Percentiles rank a stretch among this genome's conserved stretches.
These are phyloP conservation scores for Collybia nuda DNA, from an alignment of 768 basidiomycete genomes.

Conservation along the genomic window DNA sequence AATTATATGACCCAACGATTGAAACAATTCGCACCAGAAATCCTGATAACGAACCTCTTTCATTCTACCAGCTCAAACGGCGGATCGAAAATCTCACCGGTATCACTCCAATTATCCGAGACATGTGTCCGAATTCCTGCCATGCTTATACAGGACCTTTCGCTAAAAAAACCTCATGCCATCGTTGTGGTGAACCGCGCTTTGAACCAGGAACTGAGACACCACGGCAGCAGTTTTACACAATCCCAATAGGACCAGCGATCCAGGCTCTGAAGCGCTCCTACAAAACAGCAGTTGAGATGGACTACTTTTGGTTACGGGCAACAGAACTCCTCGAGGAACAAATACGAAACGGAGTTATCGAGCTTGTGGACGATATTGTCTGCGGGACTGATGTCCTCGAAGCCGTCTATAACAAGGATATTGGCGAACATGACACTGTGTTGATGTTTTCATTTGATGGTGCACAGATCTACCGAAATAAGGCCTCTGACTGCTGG, in stretches of 20 bases:
- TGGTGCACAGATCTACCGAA: constrained; percentile 29
- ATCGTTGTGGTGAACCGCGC: constrained; percentile 7
- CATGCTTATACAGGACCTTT: constrained; percentile 7
- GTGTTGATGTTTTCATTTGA: constrained; percentile 30
- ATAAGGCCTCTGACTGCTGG: constrained; percentile 20
- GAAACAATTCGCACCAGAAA: neutral
- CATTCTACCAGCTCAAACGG: constrained; percentile 11
- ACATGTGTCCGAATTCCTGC: constrained; percentile 12
- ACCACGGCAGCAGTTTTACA: constrained; percentile 10
- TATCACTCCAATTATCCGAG: constrained; percentile 1
- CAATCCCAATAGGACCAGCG: constrained; percentile 20
- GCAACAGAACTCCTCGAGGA: neutral
- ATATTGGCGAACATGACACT: constrained; percentile 14
- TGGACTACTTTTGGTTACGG: constrained; percentile 2
- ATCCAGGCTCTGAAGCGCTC: constrained; percentile 21
- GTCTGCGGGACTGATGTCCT: constrained; percentile 9
- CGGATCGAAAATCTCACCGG: constrained; percentile 8
- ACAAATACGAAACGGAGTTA: constrained; percentile 1
- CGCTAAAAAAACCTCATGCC: neutral
- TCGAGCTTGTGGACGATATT: constrained; percentile 10
- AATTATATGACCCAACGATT: constrained; percentile 3
- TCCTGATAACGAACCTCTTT: constrained; percentile 6
- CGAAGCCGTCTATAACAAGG: neutral
- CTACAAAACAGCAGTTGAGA: constrained; percentile 4
- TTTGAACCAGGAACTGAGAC: constrained; percentile 10